Evolutionary conservation across 2,329 filamentous ascomycete species (phyloP).

Genomic region (Diaporthe australafricana): DNA sequence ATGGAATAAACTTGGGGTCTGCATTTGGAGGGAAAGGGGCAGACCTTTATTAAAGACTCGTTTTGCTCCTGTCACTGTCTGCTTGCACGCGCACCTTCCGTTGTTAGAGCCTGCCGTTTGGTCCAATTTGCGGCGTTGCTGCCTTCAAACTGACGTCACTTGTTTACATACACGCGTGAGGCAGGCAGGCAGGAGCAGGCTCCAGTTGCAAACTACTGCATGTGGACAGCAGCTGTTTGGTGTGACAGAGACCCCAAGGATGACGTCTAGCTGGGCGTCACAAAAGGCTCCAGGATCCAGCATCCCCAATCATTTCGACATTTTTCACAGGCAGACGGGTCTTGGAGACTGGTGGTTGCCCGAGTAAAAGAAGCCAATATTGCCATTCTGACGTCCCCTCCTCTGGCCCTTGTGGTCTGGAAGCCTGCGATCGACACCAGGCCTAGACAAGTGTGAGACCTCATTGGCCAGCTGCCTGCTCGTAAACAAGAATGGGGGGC

Average conservation of each 20-base stretch:
- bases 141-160: slow-evolving; percentile 30
- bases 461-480: slow-evolving; percentile 16
- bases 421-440: neutral
- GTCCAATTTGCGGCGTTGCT: neutral
- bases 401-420: slow-evolving; percentile 2
- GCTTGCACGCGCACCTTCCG: neutral
- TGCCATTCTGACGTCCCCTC: slow-evolving; percentile 15
- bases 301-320: neutral
- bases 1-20: neutral
- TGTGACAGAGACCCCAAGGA: neutral
- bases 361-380: neutral
- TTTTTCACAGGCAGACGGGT: neutral
- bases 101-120: neutral
- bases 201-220: neutral
- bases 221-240: neutral
- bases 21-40: neutral
- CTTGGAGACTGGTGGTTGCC: neutral
- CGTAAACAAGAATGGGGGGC: slow-evolving; percentile 20
- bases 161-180: neutral
- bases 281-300: neutral
- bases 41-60: neutral
- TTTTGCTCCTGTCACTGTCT: neutral
- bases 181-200: neutral
- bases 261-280: slow-evolving; percentile 8
- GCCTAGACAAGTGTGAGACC: neutral